These are phyloP conservation scores for Talaromyces liani DNA, from an alignment of 495 filamentous ascomycete species.

Conservation along the genomic window DNA sequence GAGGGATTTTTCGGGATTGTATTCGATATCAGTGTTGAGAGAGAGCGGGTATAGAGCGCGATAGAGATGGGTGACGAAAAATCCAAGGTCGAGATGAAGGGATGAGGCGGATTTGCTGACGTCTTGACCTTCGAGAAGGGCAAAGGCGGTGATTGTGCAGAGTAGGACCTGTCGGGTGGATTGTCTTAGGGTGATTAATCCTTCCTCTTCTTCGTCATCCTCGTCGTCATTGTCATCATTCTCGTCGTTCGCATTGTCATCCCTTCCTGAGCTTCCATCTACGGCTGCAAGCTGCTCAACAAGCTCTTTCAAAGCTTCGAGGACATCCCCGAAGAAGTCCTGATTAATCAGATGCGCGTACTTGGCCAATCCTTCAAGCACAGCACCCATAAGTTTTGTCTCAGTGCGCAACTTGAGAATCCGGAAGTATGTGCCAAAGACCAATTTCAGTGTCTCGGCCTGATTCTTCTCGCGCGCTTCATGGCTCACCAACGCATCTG, in stretches of 20 bases:
- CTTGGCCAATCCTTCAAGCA: conserved; percentile 82
- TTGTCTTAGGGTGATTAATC: conserved; percentile 43
- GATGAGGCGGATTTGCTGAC: conserved; percentile 51
- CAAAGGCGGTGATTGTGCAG: conserved; percentile 91
- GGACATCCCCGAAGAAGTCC: conserved; percentile 92
- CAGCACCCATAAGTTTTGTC: conserved; percentile 81
- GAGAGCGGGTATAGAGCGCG: conserved; percentile 67
- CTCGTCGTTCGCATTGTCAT: conserved; percentile 38
- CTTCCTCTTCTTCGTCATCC: conserved; percentile 16
- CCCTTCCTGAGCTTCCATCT: conserved; percentile 39
- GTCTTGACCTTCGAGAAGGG: conserved; percentile 85
- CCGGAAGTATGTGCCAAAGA: conserved; percentile 90
- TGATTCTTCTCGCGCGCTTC: conserved; percentile 91
- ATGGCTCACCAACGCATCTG: conserved; percentile 81
- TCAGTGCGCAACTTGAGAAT: conserved; percentile 73
- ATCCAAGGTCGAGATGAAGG: conserved; percentile 82
- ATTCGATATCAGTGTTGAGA: conserved; percentile 79
- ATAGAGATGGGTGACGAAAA: conserved; percentile 93
- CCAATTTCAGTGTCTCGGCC: conserved; percentile 88
- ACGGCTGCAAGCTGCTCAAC: conserved; percentile 59
- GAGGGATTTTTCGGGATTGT: conserved; percentile 65
- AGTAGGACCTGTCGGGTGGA: conserved; percentile 80
- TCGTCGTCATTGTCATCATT: conserved; percentile 23
- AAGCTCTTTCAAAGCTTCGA: conserved; percentile 89
- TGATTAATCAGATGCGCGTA: conserved; percentile 97